phyloP scores from a whole-genome alignment of 352 stramenopile species.

The Phytophthora quininea region DNA sequence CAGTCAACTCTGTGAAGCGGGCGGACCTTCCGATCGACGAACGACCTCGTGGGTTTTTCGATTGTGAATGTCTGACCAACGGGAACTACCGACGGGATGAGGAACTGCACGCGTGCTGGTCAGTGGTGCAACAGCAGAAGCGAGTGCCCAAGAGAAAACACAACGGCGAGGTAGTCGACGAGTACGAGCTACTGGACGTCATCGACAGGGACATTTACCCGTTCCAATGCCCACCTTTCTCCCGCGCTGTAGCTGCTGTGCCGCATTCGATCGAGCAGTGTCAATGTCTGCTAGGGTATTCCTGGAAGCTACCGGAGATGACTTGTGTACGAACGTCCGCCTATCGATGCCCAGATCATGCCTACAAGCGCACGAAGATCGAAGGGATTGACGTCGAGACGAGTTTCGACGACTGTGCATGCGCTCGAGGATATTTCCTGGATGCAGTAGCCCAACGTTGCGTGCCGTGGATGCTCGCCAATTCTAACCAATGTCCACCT shows the following conservation, averaged over 20 bases:
- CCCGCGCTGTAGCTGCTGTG: constrained; percentile 51
- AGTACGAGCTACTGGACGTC: constrained; percentile 32
- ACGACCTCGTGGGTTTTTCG: constrained; percentile 67
- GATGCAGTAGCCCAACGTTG: constrained; percentile 58
- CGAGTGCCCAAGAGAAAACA: constrained; percentile 27
- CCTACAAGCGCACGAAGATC: constrained; percentile 39
- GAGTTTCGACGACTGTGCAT: constrained; percentile 71
- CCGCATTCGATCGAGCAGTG: constrained; percentile 79
- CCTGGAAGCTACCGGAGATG: constrained; percentile 78
- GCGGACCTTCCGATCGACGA: constrained; percentile 41
- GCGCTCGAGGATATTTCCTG: constrained; percentile 71
- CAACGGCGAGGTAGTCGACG: constrained; percentile 22
- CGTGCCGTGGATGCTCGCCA: constrained; percentile 70
- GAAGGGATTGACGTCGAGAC: constrained; percentile 40
- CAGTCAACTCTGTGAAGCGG: constrained; percentile 57
- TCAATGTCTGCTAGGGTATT: constrained; percentile 74
- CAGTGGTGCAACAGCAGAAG: constrained; percentile 25
- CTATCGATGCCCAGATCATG: constrained; percentile 69
- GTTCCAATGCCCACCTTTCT: constrained; percentile 71
- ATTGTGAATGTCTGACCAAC: constrained; percentile 68
- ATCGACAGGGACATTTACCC: constrained; percentile 19
- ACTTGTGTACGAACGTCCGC: constrained; percentile 55
- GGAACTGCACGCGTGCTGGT: constrained; percentile 54
- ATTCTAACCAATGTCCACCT: constrained; percentile 70
- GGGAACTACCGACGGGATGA: constrained; percentile 64